Evolutionary conservation across 257 asterid species (phyloP).

Genomic region (Eucommia ulmoides): DNA sequence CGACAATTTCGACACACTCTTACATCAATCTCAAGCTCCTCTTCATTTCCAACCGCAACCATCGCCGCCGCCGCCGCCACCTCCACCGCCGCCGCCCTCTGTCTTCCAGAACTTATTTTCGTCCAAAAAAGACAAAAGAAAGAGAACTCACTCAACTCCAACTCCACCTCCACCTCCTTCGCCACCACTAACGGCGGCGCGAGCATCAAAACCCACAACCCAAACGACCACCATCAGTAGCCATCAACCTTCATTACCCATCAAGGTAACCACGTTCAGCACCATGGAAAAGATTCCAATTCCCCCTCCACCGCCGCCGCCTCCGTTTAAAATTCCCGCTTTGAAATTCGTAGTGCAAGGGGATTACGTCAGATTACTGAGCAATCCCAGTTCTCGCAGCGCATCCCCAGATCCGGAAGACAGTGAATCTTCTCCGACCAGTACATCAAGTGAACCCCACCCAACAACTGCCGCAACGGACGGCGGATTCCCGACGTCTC

Average conservation of each 20-base stretch:
- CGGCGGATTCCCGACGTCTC: constrained; percentile 23
- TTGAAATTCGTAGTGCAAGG: constrained; percentile 86
- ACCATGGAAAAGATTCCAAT: constrained; percentile 55
- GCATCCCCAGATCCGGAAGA: constrained; percentile 71
- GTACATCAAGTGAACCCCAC: constrained; percentile 28
- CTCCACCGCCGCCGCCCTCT: constrained; percentile 41
- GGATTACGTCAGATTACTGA: constrained; percentile 65
- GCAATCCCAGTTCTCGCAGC: constrained; percentile 52
- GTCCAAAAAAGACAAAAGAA: constrained; percentile 49
- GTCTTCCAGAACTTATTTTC: constrained; percentile 45
- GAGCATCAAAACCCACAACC: constrained; percentile 13
- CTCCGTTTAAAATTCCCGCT: constrained; percentile 42
- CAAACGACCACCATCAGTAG: constrained; percentile 6
- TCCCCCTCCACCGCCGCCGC: constrained; percentile 65
- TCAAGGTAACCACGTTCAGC: constrained; percentile 22
- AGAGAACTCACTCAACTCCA: constrained; percentile 23
- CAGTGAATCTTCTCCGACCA: constrained; percentile 7
- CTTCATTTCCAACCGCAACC: constrained; percentile 29
- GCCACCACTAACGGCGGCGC: constrained; percentile 22
- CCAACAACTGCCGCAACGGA: constrained; percentile 34
- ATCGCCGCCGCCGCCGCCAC: constrained; percentile 33
- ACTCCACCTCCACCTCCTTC: too few species aligned
- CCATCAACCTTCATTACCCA: constrained; percentile 17
- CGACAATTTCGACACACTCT: constrained; percentile 53
- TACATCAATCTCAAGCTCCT: constrained; percentile 40